Evolutionary conservation across 495 filamentous ascomycete species (phyloP), one percentile per base, ranked within the genome.

Genomic region (Neurospora discreta): DNA sequence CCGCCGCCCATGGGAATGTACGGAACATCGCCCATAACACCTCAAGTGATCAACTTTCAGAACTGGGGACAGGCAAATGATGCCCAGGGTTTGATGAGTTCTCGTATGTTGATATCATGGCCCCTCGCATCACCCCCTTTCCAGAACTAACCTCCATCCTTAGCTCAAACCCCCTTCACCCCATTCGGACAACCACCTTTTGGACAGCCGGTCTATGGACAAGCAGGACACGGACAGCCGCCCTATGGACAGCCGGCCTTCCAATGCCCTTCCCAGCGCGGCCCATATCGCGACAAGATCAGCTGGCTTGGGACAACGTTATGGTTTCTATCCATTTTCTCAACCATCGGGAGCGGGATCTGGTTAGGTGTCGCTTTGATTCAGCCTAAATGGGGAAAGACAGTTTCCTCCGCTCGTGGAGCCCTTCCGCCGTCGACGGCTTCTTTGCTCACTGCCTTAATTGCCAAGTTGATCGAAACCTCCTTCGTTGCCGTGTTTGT

Each of bases 401-500:
- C 41, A 16, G 85, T 94, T 41, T 81, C 80, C 5, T 79, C 80
- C 39, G 82, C 84, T 6, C 26, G 16, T 1, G 80, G 77, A 0
- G 78, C 83, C 11, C 67, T 93, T 23, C 80, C 80, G 0, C 84
- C 87, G 0, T 83, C 86, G 0, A 89, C 86, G 0, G 90, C 90
- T 0, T 87, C 85, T 40, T 72, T 91, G 10, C 75, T 93, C 1
- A 90, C 85, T 69, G 84, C 89, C 0, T 77, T 91, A 18, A 82
- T 92, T 70, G 90, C 91, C 1, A 93, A 92, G 80, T 88, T 87
- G 0, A 91, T 93, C 69, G 92, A 94, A 79, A 76, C 92, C 73
- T 86, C 89, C 0, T 94, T 92, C 76, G 90, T 93, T 20, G 92
- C 92, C 0, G 89, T 93, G 2, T 91, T 91, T 73, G 90, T 94